These are phyloP conservation scores for Quercus mongolica DNA, from an alignment of 306 rosid species.

Conservation along the genomic window DNA sequence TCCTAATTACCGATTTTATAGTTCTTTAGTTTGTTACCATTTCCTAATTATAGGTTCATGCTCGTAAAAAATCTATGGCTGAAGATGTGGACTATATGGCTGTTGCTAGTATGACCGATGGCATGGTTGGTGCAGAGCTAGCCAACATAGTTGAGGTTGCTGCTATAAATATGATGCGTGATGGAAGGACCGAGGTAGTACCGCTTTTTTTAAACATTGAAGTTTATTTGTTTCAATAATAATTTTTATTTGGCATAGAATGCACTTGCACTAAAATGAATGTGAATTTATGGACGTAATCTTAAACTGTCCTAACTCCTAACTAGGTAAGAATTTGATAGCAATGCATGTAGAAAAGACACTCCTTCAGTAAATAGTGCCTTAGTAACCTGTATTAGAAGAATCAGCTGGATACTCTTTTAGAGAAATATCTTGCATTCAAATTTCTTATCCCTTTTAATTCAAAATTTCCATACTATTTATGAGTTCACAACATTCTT, in stretches of 20 bases:
- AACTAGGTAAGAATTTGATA: neutral
- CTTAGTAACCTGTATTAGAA: neutral
- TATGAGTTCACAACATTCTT: neutral
- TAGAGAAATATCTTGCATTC: neutral
- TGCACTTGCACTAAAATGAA: neutral
- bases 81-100: constrained; percentile 91
- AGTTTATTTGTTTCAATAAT: neutral
- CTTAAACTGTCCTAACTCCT: neutral
- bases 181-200: constrained; percentile 83
- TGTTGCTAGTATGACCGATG: constrained; percentile 92
- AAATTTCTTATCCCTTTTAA: neutral
- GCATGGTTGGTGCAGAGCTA: constrained; percentile 98
- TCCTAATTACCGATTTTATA: constrained; percentile 15
- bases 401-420: neutral
- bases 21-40: constrained; percentile 13
- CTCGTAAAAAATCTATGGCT: constrained; percentile 93
- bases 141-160: constrained; percentile 98
- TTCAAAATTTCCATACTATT: neutral
- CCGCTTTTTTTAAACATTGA: neutral
- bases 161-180: constrained; percentile 96
- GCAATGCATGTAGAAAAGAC: neutral
- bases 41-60: constrained; percentile 70
- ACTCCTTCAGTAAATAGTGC: neutral
- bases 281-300: neutral
- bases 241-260: neutral